Conservation (phyloP, 139 green algal genomes). For the Coccomyxa sp. region DNA sequence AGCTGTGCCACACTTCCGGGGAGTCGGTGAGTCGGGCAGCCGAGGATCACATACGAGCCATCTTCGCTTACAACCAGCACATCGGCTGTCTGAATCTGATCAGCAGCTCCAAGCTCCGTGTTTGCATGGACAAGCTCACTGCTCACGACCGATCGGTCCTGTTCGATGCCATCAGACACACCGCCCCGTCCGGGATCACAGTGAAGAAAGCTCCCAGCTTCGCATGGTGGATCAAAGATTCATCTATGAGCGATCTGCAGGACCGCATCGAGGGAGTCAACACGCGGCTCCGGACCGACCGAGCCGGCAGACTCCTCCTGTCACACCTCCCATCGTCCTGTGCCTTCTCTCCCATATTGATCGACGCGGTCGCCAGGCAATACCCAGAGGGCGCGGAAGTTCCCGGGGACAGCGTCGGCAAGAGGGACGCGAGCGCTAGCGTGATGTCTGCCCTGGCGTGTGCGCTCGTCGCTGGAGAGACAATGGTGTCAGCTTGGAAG, state of each 20-base stretch:
- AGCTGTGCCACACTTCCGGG: neutral
- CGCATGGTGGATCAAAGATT: neutral
- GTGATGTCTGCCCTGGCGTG: neutral
- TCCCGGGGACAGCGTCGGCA: neutral
- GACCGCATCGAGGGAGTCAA: neutral
- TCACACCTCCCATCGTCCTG: neutral
- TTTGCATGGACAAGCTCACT: slow-evolving; percentile 1
- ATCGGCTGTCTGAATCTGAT: neutral
- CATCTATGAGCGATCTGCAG: neutral
- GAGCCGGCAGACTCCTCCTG: neutral
- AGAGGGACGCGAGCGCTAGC: neutral
- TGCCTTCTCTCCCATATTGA: neutral
- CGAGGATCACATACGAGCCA: neutral
- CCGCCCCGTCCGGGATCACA: neutral
- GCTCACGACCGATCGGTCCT: neutral
- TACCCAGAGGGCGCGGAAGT: neutral
- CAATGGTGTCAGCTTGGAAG: neutral
- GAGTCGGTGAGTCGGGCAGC: neutral
- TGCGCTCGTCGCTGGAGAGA: neutral
- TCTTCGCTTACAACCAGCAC: neutral
- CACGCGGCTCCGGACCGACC: neutral
- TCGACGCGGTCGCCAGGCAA: neutral
- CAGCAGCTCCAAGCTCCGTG: neutral
- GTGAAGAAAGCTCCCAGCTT: neutral
- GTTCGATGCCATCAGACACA: neutral